Evolutionary conservation across 768 basidiomycete species (phyloP).

Genomic region (Sporobolomyces phaffii): DNA sequence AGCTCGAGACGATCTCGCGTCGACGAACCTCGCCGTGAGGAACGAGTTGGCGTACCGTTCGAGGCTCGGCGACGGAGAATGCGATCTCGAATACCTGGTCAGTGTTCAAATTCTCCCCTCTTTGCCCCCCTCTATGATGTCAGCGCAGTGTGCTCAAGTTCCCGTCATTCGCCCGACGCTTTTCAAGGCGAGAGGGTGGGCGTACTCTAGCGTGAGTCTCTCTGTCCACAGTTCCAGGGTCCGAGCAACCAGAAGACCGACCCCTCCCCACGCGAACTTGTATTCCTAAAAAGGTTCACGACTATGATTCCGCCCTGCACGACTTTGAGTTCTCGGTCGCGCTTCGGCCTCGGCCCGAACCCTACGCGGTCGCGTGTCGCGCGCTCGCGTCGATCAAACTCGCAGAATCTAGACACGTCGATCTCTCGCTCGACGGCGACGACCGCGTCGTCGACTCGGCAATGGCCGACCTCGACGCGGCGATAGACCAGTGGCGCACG

Average conservation of each 20-base stretch:
- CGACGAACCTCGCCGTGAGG: slow-evolving; percentile 19
- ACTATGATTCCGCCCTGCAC: slow-evolving; percentile 15
- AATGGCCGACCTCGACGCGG: slow-evolving; percentile 9
- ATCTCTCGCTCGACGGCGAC: background rate
- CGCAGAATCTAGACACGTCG: background rate
- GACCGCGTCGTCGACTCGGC: background rate
- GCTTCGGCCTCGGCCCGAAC: slow-evolving; percentile 18
- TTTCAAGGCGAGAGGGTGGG: too few relatives aligned
- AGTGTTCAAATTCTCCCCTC: background rate
- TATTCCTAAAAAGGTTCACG: background rate
- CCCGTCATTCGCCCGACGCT: too few relatives aligned
- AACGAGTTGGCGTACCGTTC: slow-evolving; percentile 21
- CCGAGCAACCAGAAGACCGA: too few relatives aligned
- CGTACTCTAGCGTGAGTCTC: slow-evolving; percentile 8
- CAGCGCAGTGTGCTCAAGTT: background rate
- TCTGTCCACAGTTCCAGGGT: too few relatives aligned
- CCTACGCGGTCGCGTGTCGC: slow-evolving; percentile 29
- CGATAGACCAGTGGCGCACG: background rate
- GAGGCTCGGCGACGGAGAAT: slow-evolving; percentile 25
- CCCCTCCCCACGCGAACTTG: too few relatives aligned
- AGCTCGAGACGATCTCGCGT: slow-evolving; percentile 19
- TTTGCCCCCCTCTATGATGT: background rate
- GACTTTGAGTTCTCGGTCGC: slow-evolving; percentile 19
- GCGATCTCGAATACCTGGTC: slow-evolving; percentile 31
- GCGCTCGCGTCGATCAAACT: slow-evolving; percentile 23